These are phyloP conservation scores for Luvunga scandens DNA, from an alignment of 345 rosid species.

Conservation along the genomic window DNA sequence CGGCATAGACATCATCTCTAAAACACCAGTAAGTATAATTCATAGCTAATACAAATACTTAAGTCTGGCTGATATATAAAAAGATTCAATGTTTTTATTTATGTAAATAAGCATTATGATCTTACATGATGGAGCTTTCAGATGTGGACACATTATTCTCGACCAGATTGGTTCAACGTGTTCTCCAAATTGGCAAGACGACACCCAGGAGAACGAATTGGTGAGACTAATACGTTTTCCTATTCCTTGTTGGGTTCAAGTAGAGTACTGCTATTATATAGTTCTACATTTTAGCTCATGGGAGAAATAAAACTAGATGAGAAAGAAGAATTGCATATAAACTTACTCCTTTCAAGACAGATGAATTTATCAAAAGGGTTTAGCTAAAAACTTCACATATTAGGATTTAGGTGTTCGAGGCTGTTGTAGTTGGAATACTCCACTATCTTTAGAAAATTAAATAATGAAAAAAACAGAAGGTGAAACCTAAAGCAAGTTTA, in stretches of 20 bases:
- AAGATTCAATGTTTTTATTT: neutral
- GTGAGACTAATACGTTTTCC: constrained; percentile 25
- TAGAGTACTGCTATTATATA: too few species aligned
- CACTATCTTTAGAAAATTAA: neutral
- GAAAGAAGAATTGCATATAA: neutral
- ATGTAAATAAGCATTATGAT: neutral
- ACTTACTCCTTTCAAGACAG: neutral
- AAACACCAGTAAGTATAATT: constrained; percentile 33
- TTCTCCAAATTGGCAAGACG: constrained; percentile 41
- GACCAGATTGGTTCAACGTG: constrained; percentile 54
- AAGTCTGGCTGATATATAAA: too few species aligned
- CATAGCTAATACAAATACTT: neutral
- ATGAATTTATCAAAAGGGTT: neutral
- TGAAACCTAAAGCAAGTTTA: neutral
- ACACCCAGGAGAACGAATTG: constrained; percentile 44
- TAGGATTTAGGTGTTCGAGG: neutral
- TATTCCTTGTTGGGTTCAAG: too few species aligned
- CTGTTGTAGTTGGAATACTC: neutral
- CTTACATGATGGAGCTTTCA: constrained; percentile 17
- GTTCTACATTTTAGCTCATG: neutral
- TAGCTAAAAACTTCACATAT: neutral
- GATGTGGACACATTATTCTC: constrained; percentile 44
- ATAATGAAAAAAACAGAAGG: neutral
- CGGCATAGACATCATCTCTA: constrained; percentile 43
- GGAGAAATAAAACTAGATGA: neutral